A percentile compares a stretch with the other conserved stretches of the same genome.
Conservation (phyloP, 768 basidiomycete genomes). For the Arthromyces matolae region DNA sequence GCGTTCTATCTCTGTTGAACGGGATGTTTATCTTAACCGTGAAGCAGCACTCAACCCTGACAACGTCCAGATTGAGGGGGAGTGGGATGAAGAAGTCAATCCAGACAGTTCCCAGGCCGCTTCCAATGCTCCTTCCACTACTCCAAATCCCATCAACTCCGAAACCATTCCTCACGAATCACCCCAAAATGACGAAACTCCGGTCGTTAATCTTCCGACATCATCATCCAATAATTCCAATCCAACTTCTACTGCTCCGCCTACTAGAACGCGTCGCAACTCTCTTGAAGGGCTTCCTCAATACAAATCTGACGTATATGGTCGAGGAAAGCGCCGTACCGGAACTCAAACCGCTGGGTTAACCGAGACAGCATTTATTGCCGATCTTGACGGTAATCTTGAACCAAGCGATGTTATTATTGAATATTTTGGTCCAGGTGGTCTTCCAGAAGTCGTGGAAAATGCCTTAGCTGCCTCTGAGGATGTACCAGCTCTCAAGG, state of each 20-base stretch:
- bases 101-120: conserved; percentile 1
- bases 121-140: not conserved
- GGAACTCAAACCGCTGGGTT: not conserved
- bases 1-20: conserved; percentile 22
- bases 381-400: not conserved
- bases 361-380: not conserved
- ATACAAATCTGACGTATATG: not conserved
- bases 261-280: not conserved
- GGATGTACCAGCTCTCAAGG: conserved; percentile 12
- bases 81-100: conserved; percentile 14
- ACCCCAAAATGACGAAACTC: not conserved
- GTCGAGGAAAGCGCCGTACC: not conserved
- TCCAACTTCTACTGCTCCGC: conserved; percentile 5
- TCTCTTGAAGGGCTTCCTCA: conserved; percentile 7
- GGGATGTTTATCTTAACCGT: conserved; percentile 21
- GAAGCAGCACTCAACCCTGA: conserved; percentile 15
- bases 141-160: too few relatives aligned
- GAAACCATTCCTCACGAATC: not conserved
- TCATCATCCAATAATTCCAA: not conserved
- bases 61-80: conserved; percentile 26
- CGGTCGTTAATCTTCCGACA: not conserved
- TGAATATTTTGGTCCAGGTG: not conserved
- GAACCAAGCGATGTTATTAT: not conserved
- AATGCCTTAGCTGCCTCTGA: conserved; percentile 3
- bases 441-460: conserved; percentile 1